These are phyloP conservation scores for Pythium grandisporangium DNA, from an alignment of 352 stramenopile species.

Conservation along the genomic window DNA sequence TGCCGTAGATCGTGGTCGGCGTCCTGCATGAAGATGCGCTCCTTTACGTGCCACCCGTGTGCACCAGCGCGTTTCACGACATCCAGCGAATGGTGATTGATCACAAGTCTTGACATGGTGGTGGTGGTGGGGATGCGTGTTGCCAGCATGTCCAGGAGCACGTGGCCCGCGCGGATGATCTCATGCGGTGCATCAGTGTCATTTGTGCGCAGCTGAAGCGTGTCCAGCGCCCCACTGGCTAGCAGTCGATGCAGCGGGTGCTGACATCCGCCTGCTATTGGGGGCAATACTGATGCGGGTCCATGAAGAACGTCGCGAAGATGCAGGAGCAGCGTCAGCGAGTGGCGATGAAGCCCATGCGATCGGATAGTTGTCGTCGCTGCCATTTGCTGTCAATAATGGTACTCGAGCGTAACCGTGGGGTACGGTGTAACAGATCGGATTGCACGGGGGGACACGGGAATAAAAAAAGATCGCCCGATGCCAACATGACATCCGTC, in stretches of 20 bases:
- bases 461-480: too few relatives aligned
- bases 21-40: conserved; percentile 1
- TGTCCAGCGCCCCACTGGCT: conserved; percentile 10
- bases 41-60: conserved; percentile 13
- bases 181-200: conserved; percentile 3
- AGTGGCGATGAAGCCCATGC: background rate
- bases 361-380: too few relatives aligned
- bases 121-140: too few relatives aligned
- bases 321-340: conserved; percentile 21
- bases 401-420: too few relatives aligned
- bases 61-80: background rate
- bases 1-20: background rate
- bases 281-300: too few relatives aligned
- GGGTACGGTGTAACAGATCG: too few relatives aligned
- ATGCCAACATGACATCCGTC: too few relatives aligned
- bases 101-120: too few relatives aligned
- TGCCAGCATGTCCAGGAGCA: background rate
- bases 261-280: too few relatives aligned
- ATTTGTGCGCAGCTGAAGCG: conserved; percentile 18
- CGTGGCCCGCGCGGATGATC: background rate
- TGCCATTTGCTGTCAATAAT: too few relatives aligned
- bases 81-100: conserved; percentile 10
- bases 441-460: too few relatives aligned
- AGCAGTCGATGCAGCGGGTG: background rate
- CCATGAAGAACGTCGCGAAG: conserved; percentile 8